Evolutionary conservation across 306 rosid species (phyloP).

Genomic region (Mucuna pruriens): DNA sequence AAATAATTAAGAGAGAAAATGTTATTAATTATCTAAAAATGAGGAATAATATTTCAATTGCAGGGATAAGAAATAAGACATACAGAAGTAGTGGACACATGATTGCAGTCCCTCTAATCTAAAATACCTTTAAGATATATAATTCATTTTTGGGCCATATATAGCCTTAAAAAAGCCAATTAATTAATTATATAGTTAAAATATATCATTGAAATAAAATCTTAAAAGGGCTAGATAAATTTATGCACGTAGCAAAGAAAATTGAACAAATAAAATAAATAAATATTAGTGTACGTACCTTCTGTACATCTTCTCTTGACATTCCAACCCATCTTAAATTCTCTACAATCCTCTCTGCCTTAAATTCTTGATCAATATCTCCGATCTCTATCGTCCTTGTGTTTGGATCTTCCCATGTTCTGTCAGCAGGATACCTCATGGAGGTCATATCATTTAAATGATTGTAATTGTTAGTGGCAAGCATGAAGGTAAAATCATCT

Average conservation of each 20-base stretch:
- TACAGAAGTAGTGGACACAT: too few relatives aligned
- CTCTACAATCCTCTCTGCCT: constrained; percentile 57
- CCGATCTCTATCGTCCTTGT: constrained; percentile 62
- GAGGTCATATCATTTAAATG: constrained; percentile 46
- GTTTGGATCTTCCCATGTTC: constrained; percentile 64
- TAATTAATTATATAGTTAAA: too few relatives aligned
- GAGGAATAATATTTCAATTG: too few relatives aligned
- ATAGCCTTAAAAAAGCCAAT: too few relatives aligned
- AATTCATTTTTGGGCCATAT: too few relatives aligned
- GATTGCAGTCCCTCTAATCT: too few relatives aligned
- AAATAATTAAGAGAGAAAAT: too few relatives aligned
- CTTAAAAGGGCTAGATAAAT: not conserved
- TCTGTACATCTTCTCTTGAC: constrained; percentile 65
- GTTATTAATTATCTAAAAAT: too few relatives aligned
- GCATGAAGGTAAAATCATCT: constrained; percentile 74
- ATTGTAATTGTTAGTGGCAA: constrained; percentile 45
- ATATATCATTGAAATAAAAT: too few relatives aligned
- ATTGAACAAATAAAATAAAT: not conserved
- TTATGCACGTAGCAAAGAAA: too few relatives aligned
- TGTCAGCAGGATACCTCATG: constrained; percentile 53
- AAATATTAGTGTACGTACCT: constrained; percentile 53
- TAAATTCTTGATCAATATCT: constrained; percentile 62
- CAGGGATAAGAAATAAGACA: too few relatives aligned
- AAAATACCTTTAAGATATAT: too few relatives aligned
- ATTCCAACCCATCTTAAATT: constrained; percentile 92